phyloP scores from a whole-genome alignment of 2,329 filamentous ascomycete species.

The Aspergillus ustus region DNA sequence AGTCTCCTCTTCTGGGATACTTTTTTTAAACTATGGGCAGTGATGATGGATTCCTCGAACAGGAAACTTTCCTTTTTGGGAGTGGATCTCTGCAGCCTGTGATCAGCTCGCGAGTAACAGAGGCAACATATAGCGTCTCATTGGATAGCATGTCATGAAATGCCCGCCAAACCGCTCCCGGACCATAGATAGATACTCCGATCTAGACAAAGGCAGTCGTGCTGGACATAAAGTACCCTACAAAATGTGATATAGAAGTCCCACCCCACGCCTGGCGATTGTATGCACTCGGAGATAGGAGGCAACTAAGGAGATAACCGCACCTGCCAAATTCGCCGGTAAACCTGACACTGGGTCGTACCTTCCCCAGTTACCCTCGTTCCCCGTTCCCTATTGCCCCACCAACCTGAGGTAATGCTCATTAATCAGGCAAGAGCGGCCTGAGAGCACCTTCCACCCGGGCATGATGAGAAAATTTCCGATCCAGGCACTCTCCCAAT shows the following conservation, averaged over 20 bases:
- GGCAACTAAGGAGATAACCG: not conserved
- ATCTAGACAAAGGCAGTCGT: too few relatives aligned
- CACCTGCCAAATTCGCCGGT: not conserved
- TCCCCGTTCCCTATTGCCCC: not conserved
- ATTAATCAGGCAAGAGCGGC: not conserved
- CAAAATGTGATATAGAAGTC: too few relatives aligned
- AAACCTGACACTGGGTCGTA: too few relatives aligned
- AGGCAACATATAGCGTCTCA: not conserved
- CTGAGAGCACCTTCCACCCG: not conserved
- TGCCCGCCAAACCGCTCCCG: too few relatives aligned
- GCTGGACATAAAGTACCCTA: too few relatives aligned
- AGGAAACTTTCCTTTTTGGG: not conserved
- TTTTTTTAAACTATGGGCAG: not conserved
- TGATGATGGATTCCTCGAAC: not conserved
- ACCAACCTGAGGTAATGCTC: not conserved
- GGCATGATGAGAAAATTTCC: not conserved
- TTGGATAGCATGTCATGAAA: too few relatives aligned
- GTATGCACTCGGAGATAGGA: not conserved
- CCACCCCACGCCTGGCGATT: too few relatives aligned
- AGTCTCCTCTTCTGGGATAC: not conserved
- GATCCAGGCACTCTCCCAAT: not conserved
- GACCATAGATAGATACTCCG: too few relatives aligned
- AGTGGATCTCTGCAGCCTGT: too few relatives aligned
- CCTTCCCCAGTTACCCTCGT: too few relatives aligned
- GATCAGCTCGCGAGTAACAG: too few relatives aligned